Evolutionary conservation across 345 rosid genomes (phyloP), one percentile per base, ranked within the genome.

Genomic region (Brassica juncea): DNA sequence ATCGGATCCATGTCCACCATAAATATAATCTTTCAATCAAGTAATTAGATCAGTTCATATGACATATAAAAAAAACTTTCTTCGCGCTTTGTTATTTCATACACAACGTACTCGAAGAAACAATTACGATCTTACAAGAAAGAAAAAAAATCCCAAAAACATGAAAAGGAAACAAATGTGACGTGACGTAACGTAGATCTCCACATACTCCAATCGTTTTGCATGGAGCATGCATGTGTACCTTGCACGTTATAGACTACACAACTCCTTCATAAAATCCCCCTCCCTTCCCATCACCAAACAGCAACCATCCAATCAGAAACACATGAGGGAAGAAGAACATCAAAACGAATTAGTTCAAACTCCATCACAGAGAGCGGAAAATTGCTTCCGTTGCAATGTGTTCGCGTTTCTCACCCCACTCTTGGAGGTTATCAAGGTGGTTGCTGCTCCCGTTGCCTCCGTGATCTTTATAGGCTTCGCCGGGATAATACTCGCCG

Each of bases 391-490:
- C 80, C 54, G 55, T 64, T n/a, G 63, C 73, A 4, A 30, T 28
- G 58, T 16, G 34, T 52, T 77, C 21, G 21, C 81, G 28, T 71
- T 78, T 58, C 16, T 79, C 47, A 5, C 32, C 21, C 73, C 77
- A 72, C 3, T 79, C n/a, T 14, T 72, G 39, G 82, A 65, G 62
- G 55, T 59, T 32, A 27, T 72, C 61, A 67, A 73, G 82, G 8
- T 79, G 27, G 47, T 79, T 67, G 9, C 47, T 19, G 94, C 93
- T 1, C 89, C 72, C 70, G 84, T 92, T 0, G 92, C 85, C 1
- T 92, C 94, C 4, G 90, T 90, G 0, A 84, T 89, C 71, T 89
- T 91, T 42, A 74, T 90, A 28, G 70, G 89, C 47, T 89, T 91
- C 60, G 87, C 94, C 4, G 87, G 87, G 15, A 65, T 90, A 66